Evolutionary conservation across 148 eudicot genomes (phyloP), one percentile per base, ranked within the genome.

Genomic region (Heliosperma pusillum): DNA sequence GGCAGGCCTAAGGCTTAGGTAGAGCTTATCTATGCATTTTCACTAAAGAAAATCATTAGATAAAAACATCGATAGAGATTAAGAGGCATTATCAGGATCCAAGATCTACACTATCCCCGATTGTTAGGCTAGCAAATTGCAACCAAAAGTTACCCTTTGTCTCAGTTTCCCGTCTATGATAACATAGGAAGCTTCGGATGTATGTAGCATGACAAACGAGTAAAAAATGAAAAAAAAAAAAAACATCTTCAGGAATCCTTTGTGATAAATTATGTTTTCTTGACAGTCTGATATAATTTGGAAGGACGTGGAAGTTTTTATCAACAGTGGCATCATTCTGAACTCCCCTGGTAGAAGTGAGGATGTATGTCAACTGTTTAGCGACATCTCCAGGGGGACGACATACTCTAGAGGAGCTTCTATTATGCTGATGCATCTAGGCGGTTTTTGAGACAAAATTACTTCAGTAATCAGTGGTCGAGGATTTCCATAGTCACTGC

Each of bases 391-490:
- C 20, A 77, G 77, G 52, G 84, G 81, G 44, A 77, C 84, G 7
- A 77, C 84, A 2, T 81, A 81, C 40, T 74, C 80, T 1, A 71
- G 66, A 15, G 36, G 72, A 77, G 60, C 29, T 81, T 78, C 25
- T 84, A 84, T 30, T 84, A 77, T 50, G 76, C 87, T 40, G 74
- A 78, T 65, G 58, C 78, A 4, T 84, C 80, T 53, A 73, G 64
- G 16, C 67, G 67, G 3, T 81, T 81, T 24, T 67, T 84, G 11
- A 69, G 82, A 19, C 82, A 74, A 17, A 79, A 81, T 44, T 81
- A 84, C 63, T 84, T 84, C 65, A 81, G 75, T 69, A 81, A 81
- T 63, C 87, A 84, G 2, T 84, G 87, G 87, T 81, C 87, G 1
- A 62, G 73, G 42, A 76, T 84, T 47, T 81, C 87, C 12, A 66